phyloP scores from a whole-genome alignment of 2,329 filamentous ascomycete genomes.

The Lasiodiplodia theobromae region DNA sequence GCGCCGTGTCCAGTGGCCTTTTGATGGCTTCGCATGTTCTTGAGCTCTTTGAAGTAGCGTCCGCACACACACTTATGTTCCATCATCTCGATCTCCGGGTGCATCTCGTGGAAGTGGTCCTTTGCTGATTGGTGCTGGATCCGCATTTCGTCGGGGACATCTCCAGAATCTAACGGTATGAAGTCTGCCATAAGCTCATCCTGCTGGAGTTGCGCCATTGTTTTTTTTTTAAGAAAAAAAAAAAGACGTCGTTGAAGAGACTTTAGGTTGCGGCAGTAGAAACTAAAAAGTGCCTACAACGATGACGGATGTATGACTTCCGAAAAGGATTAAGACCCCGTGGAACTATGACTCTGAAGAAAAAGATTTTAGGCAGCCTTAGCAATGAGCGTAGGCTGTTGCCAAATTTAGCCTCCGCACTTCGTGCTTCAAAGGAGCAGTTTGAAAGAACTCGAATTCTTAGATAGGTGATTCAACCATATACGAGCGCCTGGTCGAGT shows the following conservation, averaged over 20 bases:
- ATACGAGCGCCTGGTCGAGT: background rate
- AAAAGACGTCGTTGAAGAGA: background rate
- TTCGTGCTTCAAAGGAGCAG: background rate
- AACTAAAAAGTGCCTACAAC: background rate
- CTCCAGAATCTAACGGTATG: conserved; percentile 16
- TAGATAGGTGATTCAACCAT: background rate
- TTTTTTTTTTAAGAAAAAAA: background rate
- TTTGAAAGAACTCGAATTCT: background rate
- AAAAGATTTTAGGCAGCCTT: background rate
- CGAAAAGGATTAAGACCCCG: background rate
- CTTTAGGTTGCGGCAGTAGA: background rate
- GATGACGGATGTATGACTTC: background rate
- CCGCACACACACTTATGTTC: conserved; percentile 27
- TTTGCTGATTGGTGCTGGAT: background rate
- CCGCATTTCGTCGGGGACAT: too few relatives aligned
- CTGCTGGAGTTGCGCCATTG: background rate
- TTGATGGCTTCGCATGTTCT: conserved; percentile 22
- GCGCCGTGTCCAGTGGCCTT: conserved; percentile 27
- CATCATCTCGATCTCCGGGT: conserved; percentile 20
- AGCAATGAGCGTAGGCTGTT: background rate
- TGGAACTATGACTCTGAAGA: conserved; percentile 7
- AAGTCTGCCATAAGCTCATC: conserved; percentile 28
- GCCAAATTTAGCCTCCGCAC: background rate
- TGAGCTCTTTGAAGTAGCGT: conserved; percentile 26
- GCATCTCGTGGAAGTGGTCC: conserved; percentile 25